Percentiles rank a stretch among this genome's conserved stretches.
These are phyloP conservation scores for Erodium maritimum DNA, from an alignment of 345 rosid genomes.

Conservation along the genomic window DNA sequence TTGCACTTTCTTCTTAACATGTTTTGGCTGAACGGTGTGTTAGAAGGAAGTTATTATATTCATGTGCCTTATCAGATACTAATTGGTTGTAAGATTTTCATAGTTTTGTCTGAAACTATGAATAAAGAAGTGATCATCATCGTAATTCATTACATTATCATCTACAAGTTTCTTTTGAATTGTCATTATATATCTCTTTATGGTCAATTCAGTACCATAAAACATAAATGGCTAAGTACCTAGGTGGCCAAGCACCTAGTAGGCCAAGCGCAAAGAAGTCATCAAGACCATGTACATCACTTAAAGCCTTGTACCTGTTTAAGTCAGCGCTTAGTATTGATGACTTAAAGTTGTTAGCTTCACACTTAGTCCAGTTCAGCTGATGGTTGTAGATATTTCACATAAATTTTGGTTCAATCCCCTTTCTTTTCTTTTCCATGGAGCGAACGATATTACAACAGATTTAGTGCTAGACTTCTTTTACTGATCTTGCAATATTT, in stretches of 20 bases:
- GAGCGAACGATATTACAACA: neutral
- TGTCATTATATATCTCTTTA: neutral
- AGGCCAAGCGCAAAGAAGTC: no score
- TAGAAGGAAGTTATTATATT: neutral
- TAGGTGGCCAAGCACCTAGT: no score
- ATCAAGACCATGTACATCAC: no score
- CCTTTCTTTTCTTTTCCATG: neutral
- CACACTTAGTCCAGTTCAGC: neutral
- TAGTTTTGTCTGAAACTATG: neutral
- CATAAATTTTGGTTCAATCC: neutral
- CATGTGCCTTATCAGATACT: neutral
- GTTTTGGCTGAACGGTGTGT: neutral
- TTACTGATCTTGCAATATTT: constrained; percentile 6
- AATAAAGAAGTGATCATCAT: neutral
- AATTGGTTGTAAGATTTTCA: neutral
- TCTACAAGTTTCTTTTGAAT: neutral
- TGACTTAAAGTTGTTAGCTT: neutral
- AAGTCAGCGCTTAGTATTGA: neutral
- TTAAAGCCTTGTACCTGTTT: no score
- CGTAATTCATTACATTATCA: neutral
- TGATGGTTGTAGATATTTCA: neutral
- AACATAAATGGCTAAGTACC: no score
- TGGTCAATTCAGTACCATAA: neutral
- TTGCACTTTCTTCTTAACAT: neutral
- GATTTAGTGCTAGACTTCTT: neutral